phyloP scores from a whole-genome alignment of 106 monocot species.

The Platanthera zijinensis region DNA sequence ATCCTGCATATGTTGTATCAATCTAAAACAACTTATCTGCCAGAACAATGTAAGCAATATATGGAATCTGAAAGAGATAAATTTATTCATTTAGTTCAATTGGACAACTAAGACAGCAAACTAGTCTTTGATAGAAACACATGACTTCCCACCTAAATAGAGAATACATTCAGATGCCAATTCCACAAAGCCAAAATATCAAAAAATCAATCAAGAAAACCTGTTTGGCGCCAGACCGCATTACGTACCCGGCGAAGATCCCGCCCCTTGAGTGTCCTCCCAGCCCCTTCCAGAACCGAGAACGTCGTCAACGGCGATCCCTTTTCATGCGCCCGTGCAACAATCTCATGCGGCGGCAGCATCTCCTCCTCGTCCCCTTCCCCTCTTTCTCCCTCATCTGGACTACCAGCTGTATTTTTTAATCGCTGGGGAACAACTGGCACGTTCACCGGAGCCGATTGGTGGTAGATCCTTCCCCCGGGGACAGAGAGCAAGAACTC shows the following conservation, averaged over 20 bases:
- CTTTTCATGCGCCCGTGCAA: conserved; percentile 39
- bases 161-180: background rate
- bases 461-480: conserved; percentile 24
- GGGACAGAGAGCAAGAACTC: conserved; percentile 13
- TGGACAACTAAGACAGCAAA: too few relatives aligned
- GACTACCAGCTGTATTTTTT: conserved; percentile 4
- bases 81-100: too few relatives aligned
- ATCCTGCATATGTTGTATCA: too few relatives aligned
- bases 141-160: background rate
- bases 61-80: too few relatives aligned
- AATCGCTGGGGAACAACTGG: conserved; percentile 28
- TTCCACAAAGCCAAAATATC: background rate
- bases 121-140: too few relatives aligned
- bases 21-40: too few relatives aligned
- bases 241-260: conserved; percentile 66
- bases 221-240: conserved; percentile 64
- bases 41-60: too few relatives aligned
- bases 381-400: conserved; percentile 4
- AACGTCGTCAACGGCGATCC: conserved; percentile 61
- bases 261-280: conserved; percentile 75
- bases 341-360: conserved; percentile 81
- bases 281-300: conserved; percentile 73
- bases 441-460: conserved; percentile 66
- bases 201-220: conserved; percentile 54
- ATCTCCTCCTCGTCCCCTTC: conserved; percentile 40